Evolutionary conservation across 1,139 yeast genomes (phyloP), one percentile per base, ranked within the genome.

Genomic region (Scheffersomyces illinoinensis): DNA sequence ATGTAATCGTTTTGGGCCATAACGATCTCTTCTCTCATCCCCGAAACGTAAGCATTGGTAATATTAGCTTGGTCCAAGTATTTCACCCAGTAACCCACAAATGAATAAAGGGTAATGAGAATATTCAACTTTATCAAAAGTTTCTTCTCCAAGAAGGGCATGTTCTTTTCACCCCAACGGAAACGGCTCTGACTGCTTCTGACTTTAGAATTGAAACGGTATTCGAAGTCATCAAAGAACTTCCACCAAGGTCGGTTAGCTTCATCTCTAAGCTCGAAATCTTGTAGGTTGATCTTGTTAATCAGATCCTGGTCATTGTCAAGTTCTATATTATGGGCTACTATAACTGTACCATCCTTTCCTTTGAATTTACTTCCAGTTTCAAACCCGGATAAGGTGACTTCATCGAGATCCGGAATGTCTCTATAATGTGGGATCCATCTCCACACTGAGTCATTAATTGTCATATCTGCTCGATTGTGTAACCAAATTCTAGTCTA

Each of bases 51-150:
- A 14, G 92, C 92, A 68, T 85, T 86, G 56, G 85, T 83, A 53
- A 85, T 73, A 66, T 84, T 85, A 53, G 85, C 77, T 60, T 83
- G 83, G 69, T 89, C 93, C 57, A 89, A 75, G 57, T 85, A 86
- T 67, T 88, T 88, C 53, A 86, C 87, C 89, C 91, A 89, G 69
- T 87, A 88, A 20, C 87, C 85, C 72, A 86, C 73, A 65, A 88
- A 76, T 33, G 89, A 80, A 68, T 85, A 88, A 52, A 85, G 71
- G 2, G 89, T 83, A 60, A 89, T 75, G 53, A 87, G 66, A 7
- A 88, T 56, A 68, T 89, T 95, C 54, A 89, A 71, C 68, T 90
- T 90, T 68, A 83, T 71, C 53, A 89, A 75, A 53, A 89, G 73
- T 53, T 62, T 83, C 72, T 74, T 85, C 86, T 79, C 83, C 7